These are phyloP conservation scores for Trametes sanguinea DNA, from an alignment of 768 basidiomycete genomes.

Conservation along the genomic window DNA sequence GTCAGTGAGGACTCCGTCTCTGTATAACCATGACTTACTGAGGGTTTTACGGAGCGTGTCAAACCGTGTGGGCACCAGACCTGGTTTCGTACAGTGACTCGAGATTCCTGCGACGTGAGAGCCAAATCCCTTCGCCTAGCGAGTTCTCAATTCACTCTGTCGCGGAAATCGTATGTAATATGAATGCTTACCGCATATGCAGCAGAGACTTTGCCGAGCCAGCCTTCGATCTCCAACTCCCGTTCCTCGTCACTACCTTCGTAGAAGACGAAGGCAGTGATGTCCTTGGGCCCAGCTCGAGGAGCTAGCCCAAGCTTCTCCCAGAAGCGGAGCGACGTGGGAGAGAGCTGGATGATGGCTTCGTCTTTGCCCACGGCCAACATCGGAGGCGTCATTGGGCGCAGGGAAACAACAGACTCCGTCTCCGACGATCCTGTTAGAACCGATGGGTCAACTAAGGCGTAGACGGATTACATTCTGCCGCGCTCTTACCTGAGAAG, in stretches of 20 bases:
- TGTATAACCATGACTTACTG: slow-evolving; percentile 38
- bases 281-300: slow-evolving; percentile 68
- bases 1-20: slow-evolving; percentile 3
- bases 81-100: slow-evolving; percentile 48
- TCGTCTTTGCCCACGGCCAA: slow-evolving; percentile 69
- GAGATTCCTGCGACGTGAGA: slow-evolving; percentile 54
- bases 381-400: slow-evolving; percentile 52
- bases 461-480: background rate
- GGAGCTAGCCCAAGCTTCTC: slow-evolving; percentile 80
- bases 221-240: slow-evolving; percentile 50
- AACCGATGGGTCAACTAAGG: too few relatives aligned
- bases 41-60: slow-evolving; percentile 73
- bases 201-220: slow-evolving; percentile 56
- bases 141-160: slow-evolving; percentile 16
- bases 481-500: slow-evolving; percentile 34
- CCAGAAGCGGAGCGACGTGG: slow-evolving; percentile 80
- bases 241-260: slow-evolving; percentile 59
- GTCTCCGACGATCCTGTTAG: background rate
- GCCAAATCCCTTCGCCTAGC: slow-evolving; percentile 64
- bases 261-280: slow-evolving; percentile 66
- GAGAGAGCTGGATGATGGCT: slow-evolving; percentile 65
- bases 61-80: slow-evolving; percentile 63
- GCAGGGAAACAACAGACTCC: slow-evolving; percentile 19
- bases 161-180: background rate
- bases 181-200: slow-evolving; percentile 57